A percentile compares a stretch with the other conserved stretches of the same genome.
These are phyloP conservation scores for Lachnum nothofagi DNA, from an alignment of 2,329 filamentous ascomycete genomes.

Conservation along the genomic window DNA sequence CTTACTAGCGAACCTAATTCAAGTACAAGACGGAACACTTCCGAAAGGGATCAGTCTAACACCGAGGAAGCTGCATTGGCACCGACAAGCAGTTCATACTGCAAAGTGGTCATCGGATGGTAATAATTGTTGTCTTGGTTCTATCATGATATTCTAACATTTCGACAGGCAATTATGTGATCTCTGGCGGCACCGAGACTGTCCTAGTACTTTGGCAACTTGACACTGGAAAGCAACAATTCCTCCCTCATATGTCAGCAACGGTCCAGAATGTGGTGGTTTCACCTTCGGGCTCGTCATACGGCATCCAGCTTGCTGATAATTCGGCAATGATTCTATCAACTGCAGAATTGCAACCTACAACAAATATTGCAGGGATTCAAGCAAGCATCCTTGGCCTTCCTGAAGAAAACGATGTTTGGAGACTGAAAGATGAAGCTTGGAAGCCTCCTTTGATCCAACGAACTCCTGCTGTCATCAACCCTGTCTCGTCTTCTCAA, in stretches of 20 bases:
- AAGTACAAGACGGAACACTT: slow-evolving; percentile 36
- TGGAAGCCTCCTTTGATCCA: slow-evolving; percentile 28
- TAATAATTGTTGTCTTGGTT: slow-evolving; percentile 42
- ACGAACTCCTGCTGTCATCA: slow-evolving; percentile 55
- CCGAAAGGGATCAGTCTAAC: slow-evolving; percentile 34
- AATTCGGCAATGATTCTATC: slow-evolving; percentile 90
- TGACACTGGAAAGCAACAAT: slow-evolving; percentile 76
- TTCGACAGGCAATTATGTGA: slow-evolving; percentile 73
- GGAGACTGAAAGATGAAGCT: slow-evolving; percentile 38
- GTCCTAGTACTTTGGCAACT: slow-evolving; percentile 90
- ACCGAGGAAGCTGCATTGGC: slow-evolving; percentile 79
- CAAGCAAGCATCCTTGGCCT: slow-evolving; percentile 57
- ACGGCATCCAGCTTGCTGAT: slow-evolving; percentile 79
- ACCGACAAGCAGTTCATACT: slow-evolving; percentile 73
- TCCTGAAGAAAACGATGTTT: slow-evolving; percentile 44
- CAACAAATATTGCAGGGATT: slow-evolving; percentile 76
- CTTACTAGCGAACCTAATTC: slow-evolving; percentile 50
- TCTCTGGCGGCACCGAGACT: slow-evolving; percentile 88
- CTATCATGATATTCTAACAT: slow-evolving; percentile 31
- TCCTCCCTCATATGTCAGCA: slow-evolving; percentile 83
- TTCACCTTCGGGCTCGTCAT: slow-evolving; percentile 72
- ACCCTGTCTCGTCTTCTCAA: slow-evolving; percentile 56
- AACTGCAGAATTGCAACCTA: slow-evolving; percentile 81
- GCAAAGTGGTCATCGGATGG: slow-evolving; percentile 92
- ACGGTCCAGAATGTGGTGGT: slow-evolving; percentile 80